Base-by-base conservation (phyloP, 768 basidiomycete species). In the Mycena alexandri region DNA sequence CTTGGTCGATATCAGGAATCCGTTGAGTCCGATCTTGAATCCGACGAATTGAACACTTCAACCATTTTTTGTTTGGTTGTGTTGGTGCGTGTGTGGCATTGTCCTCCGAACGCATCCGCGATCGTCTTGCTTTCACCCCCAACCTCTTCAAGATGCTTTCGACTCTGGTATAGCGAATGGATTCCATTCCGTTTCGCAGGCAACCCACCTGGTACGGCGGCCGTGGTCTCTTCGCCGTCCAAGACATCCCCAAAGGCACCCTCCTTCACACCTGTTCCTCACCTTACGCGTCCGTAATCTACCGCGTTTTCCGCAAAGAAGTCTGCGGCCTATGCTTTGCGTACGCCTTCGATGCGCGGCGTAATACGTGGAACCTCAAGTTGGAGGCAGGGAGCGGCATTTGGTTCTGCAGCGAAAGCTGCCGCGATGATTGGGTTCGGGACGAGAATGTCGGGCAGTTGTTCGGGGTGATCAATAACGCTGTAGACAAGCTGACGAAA, bases 301-400 rank as follows among this genome's bases (percentile, higher is more conserved):
- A 86, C 75, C 87, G 84, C 72, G 84, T 85, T 67, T 91, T 90
- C 69, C 83, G 88, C 44, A 89, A 86, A 74, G 90, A 90, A 74
- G 88, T 90, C 52, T 92, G 90, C 70, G 86, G 83, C 12, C 79
- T 85, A 73, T 92, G 90, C 76, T 91, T 89, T 73, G 82, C 83
- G 43, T 90, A 91, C 72, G 82, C 86, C 25, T 85, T 85, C 70
- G 86, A 88, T 57, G 79, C 79, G 29, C 80, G 82, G 34, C 81
- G 80, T 77, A 78, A 79, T 66, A 73, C 80, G 29, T 89, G 88
- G 88, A 82, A 73, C 44, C 71, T 83, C 70, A 81, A 78, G 62
- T 75, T 79, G 50, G 75, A 75, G 21, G 74, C 69, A 17, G 80
- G 77, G 22, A 75, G 80, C 12, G 85, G 87, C 0, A 79, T 85